Conservation (phyloP, 2,329 filamentous ascomycete species). For the Epichloe aotearoae region DNA sequence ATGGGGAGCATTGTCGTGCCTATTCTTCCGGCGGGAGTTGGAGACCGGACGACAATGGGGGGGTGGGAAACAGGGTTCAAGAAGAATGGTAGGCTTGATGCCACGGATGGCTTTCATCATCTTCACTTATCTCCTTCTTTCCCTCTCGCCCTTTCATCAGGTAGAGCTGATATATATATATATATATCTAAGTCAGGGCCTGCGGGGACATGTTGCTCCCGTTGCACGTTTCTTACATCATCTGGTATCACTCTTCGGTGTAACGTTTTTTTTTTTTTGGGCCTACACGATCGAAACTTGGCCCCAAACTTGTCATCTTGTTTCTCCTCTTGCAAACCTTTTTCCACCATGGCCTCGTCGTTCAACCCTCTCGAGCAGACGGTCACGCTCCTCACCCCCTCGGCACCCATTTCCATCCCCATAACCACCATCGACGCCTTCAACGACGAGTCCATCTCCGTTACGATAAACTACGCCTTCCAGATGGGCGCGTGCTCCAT, state of each 20-base stretch:
- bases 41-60: not conserved
- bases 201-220: too few species aligned
- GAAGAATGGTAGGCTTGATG: not conserved
- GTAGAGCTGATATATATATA: not conserved
- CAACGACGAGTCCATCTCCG: constrained; percentile 20
- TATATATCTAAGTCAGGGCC: too few species aligned
- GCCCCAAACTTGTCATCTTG: too few species aligned
- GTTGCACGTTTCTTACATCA: too few species aligned
- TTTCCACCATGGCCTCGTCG: not conserved
- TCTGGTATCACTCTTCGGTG: not conserved
- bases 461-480: constrained; percentile 50
- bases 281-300: not conserved
- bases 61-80: too few species aligned
- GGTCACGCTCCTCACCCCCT: constrained; percentile 20
- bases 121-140: not conserved
- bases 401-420: constrained; percentile 18
- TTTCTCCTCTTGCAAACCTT: too few species aligned
- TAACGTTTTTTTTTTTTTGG: not conserved
- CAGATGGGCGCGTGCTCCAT: constrained; percentile 58
- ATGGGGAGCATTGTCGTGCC: not conserved
- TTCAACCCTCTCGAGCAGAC: constrained; percentile 25
- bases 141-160: not conserved
- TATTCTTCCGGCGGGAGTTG: not conserved
- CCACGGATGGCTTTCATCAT: not conserved
- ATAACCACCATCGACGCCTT: constrained; percentile 20